Percentiles rank a stretch among this genome's conserved stretches.
phyloP scores from a whole-genome alignment of 345 rosid species.

The Salix caprea region DNA sequence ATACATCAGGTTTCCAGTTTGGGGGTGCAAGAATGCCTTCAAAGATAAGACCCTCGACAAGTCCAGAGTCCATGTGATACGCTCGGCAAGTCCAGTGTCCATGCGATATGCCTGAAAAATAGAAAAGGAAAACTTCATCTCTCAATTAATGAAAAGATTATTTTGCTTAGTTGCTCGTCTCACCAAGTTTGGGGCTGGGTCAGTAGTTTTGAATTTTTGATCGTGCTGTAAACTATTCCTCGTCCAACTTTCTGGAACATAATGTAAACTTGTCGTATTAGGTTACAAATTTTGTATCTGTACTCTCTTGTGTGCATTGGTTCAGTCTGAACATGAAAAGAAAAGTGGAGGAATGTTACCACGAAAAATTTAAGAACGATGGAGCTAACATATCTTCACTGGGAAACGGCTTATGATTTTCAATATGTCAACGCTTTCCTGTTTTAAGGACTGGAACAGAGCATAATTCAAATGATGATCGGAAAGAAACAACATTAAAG shows the following conservation, averaged over 20 bases:
- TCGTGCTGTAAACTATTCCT: neutral
- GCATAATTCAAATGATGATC: too few species aligned
- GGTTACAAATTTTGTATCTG: neutral
- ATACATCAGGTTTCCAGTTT: constrained; percentile 27
- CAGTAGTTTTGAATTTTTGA: neutral
- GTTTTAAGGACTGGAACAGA: too few species aligned
- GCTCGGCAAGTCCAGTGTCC: constrained; percentile 42
- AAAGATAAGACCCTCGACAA: constrained; percentile 62
- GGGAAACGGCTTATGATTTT: too few species aligned
- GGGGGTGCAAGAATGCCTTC: constrained; percentile 54
- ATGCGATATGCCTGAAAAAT: constrained; percentile 12
- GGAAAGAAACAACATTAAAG: too few species aligned
- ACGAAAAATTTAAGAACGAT: too few species aligned
- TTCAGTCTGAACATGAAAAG: too few species aligned
- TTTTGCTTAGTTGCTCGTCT: neutral
- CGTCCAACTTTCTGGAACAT: neutral
- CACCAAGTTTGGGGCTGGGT: neutral
- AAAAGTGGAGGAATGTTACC: too few species aligned
- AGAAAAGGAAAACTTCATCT: neutral
- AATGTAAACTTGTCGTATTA: neutral
- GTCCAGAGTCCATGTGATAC: constrained; percentile 48
- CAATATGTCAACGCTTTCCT: too few species aligned
- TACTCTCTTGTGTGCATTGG: neutral
- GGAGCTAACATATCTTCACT: rapidly evolving
- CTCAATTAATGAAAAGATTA: neutral